Conservation (phyloP, 331 rosid species). For the Malus hybrid region DNA sequence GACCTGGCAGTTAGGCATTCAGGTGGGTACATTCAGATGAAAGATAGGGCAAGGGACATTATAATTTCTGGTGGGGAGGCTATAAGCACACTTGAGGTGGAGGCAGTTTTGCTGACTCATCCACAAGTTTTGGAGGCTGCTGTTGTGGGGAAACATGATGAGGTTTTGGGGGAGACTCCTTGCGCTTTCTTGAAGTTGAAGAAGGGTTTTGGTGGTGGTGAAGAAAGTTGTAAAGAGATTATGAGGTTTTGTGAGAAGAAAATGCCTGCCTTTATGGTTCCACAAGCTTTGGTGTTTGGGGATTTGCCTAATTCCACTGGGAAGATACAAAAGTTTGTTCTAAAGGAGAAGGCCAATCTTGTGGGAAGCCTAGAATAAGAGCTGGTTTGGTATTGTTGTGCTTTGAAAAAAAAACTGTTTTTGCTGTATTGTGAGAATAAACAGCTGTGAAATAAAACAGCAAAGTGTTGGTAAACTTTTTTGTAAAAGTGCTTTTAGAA, state of each 20-base stretch:
- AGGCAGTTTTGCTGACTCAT: constrained; percentile 59
- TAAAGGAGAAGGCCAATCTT: constrained; percentile 39
- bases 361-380: neutral
- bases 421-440: too few species aligned
- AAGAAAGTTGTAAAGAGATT: constrained; percentile 35
- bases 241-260: constrained; percentile 43
- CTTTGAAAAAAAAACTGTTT: too few species aligned
- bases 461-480: too few species aligned
- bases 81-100: constrained; percentile 68
- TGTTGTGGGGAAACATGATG: constrained; percentile 52
- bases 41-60: constrained; percentile 61
- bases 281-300: constrained; percentile 48
- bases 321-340: constrained; percentile 62
- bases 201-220: constrained; percentile 25
- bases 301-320: constrained; percentile 84
- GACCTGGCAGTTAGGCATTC: constrained; percentile 49
- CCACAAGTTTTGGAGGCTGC: constrained; percentile 63
- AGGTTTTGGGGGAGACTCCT: constrained; percentile 20
- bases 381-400: too few species aligned
- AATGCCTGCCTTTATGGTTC: constrained; percentile 61
- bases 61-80: constrained; percentile 29
- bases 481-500: too few species aligned
- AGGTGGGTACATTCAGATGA: constrained; percentile 50
- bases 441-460: too few species aligned
- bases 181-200: constrained; percentile 58